Evolutionary conservation across 805 yeast genomes (phyloP), one percentile per base, ranked within the genome.

Genomic region (Saccharomycopsis schoenii): DNA sequence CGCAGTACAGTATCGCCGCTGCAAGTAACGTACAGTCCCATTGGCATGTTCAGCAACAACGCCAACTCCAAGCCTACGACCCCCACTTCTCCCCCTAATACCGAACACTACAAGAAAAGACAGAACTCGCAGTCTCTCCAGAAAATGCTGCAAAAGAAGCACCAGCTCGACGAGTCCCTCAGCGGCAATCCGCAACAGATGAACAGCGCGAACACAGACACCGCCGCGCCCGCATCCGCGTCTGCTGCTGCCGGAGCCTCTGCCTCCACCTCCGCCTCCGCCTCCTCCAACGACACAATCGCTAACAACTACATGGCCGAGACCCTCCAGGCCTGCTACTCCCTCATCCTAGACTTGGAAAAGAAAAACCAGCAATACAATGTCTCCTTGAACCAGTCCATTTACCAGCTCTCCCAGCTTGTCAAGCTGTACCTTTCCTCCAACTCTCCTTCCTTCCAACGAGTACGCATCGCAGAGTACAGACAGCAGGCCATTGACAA

Each of bases 311-410:
- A 47, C 52, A 43, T 56, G 34, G 66, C 66, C 15, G 66, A 64
- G 24, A 64, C 64, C n/a, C 47, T 64, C 8, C 64, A 64, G 42
- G 55, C 42, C 15, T 64, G 63, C 43, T 64, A 64, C 55, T 55
- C 60, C 15, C 57, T 50, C n/a, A 64, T 64, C n/a, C 58, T 64
- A 6, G 64, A 64, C 4, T 41, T 64, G 17, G 66, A 64, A 42
- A 62, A 62, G 40, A 60, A 59, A 37, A 64, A 64, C 42, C 66
- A 64, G 29, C 59, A 58, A 15, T 62, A 58, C 51, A 64, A 64
- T 50, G 58, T 60, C 15, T n/a, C 56, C 15, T 43, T 64, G 24
- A 61, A 62, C 39, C 59, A 47, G 19, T 57, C 60, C 21, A 64
- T 64, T 25, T 62, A 29, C 40, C 58, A 51, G 29, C 43, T 63